Evolutionary conservation across 495 filamentous ascomycete species (phyloP), one percentile per base, ranked within the genome.

Genomic region (Penicillium riverlandense): DNA sequence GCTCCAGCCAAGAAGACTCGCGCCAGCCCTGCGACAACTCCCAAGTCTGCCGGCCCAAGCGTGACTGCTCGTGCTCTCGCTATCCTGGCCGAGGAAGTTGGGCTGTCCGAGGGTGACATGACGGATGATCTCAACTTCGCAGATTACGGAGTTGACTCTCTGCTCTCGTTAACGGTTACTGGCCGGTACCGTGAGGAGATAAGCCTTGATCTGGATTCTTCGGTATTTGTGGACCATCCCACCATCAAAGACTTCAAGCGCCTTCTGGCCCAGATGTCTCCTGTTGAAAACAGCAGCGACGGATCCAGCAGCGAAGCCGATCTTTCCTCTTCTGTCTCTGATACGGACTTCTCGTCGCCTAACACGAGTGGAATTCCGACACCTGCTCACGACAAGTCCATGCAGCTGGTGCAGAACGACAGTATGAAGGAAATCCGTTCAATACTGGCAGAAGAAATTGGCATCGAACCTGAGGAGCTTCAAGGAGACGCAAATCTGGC

Each of bases 391-490:
- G 62, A 65, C 40, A 69, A 69, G 50, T 44, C 48, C 8, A 57
- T 58, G 46, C 49, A 50, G 8, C 50, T 60, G 32, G 66, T 76
- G 48, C 64, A 78, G n/a, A 71, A 70, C 49, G 63, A 66, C 31
- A 66, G 69, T 27, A 61, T 67, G 57, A 63, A 59, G 46, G 52
- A 59, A 32, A 70, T 85, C 7, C 72, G 75, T 30, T 62, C 68
- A 12, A 84, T 78, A 42, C 76, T 90, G 38, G 76, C 82, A 2
- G 67, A 76, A 27, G 85, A 88, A 54, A 84, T 86, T 61, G 81
- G 79, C 14, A 74, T 86, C 10, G 66, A 81, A 5, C 63, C 80
- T 0, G 74, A 82, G 5, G 84, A 87, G 49, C 70, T 90, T 38
- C 50, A 57, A 8, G 59, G 48, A 16, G 55, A 69, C 10, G 55